These are phyloP conservation scores for Panaeolus cyanescens DNA, from an alignment of 768 basidiomycete species.

Conservation along the genomic window DNA sequence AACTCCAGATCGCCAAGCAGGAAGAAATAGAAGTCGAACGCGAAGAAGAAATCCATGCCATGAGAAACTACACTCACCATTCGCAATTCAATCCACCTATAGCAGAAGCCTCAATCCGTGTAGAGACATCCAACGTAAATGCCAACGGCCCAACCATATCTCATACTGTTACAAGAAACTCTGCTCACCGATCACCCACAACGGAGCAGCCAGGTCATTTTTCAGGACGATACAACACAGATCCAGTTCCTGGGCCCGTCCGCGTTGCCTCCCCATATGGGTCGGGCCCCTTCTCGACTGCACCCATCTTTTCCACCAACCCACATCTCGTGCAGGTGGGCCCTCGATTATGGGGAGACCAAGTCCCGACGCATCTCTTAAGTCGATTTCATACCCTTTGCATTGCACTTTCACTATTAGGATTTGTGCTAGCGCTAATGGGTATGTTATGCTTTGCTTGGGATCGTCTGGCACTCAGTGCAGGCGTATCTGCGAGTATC, in stretches of 20 bases:
- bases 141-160: not conserved
- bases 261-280: conserved; percentile 5
- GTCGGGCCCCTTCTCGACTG: not conserved
- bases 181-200: not conserved
- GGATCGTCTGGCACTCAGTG: conserved; percentile 45
- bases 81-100: not conserved
- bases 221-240: conserved; percentile 14
- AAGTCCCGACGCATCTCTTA: conserved; percentile 47
- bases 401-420: conserved; percentile 44
- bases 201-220: not conserved
- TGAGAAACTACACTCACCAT: not conserved
- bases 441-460: conserved; percentile 57
- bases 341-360: conserved; percentile 32
- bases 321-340: conserved; percentile 57
- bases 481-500: conserved; percentile 42
- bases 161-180: not conserved
- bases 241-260: conserved; percentile 14
- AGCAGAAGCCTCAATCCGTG: not conserved
- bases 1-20: conserved; percentile 51
- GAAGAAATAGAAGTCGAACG: conserved; percentile 39
- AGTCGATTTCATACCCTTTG: conserved; percentile 51
- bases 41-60: not conserved
- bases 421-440: conserved; percentile 50
- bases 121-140: not conserved
- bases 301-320: conserved; percentile 40